Conservation (phyloP, 768 basidiomycete genomes). For the Candolleomyces eurysporus region DNA sequence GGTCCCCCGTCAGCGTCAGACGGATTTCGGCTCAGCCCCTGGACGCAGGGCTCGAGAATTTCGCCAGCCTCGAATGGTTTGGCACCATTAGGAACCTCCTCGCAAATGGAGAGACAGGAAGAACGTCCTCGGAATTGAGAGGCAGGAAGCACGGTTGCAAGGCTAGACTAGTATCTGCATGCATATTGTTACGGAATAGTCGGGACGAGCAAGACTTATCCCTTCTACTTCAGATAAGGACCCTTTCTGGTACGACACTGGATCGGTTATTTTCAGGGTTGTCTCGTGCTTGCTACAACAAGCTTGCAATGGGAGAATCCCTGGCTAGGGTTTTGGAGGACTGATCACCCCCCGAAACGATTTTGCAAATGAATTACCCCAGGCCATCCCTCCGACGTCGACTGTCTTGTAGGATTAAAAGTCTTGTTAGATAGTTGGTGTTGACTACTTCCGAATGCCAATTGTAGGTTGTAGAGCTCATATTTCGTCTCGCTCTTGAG, state of each 20-base stretch:
- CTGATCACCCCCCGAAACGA: neutral
- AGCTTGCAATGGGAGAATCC: too few species aligned
- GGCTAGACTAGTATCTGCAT: neutral
- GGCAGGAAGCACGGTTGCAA: neutral
- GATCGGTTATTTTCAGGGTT: too few species aligned
- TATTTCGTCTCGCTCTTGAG: too few species aligned
- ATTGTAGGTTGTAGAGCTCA: constrained; percentile 14
- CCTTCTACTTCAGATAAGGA: neutral
- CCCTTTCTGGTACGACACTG: too few species aligned
- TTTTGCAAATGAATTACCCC: constrained; percentile 11
- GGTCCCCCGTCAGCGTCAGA: too few species aligned
- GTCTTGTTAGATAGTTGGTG: constrained; percentile 9
- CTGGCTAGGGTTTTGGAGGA: neutral
- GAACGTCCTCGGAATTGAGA: neutral
- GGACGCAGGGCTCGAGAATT: too few species aligned
- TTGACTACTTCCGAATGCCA: constrained; percentile 16
- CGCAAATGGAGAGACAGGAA: too few species aligned
- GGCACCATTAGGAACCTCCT: neutral
- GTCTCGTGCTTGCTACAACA: too few species aligned
- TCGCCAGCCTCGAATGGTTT: too few species aligned
- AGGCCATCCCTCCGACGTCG: constrained; percentile 12
- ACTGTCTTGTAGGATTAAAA: neutral
- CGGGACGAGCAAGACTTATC: too few species aligned
- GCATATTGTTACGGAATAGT: too few species aligned
- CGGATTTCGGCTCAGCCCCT: too few species aligned